These are phyloP conservation scores for Pyrenochaeta sp. DNA, from an alignment of 2,329 filamentous ascomycete species.

Conservation along the genomic window DNA sequence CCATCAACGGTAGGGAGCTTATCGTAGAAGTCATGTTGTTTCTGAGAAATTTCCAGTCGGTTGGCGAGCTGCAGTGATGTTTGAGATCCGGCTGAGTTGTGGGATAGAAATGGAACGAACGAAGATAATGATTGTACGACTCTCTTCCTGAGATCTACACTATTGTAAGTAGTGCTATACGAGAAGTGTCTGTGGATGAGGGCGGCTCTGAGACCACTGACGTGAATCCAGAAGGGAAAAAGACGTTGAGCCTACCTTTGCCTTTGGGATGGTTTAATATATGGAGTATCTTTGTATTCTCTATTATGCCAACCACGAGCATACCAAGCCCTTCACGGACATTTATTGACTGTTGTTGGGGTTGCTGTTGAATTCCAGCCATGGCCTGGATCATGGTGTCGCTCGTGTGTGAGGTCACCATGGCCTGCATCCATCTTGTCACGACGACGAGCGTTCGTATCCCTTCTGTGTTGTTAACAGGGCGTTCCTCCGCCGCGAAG, in stretches of 20 bases:
- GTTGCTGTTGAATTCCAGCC: constrained; percentile 56
- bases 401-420: constrained; percentile 50
- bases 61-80: constrained; percentile 60
- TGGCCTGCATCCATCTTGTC: constrained; percentile 50
- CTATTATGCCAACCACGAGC: constrained; percentile 68
- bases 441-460: constrained; percentile 40
- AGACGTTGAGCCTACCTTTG: constrained; percentile 56
- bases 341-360: constrained; percentile 66
- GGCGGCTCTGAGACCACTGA: not conserved
- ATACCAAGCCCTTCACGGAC: constrained; percentile 71
- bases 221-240: too few relatives aligned
- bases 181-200: not conserved
- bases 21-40: constrained; percentile 53
- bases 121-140: constrained; percentile 44
- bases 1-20: constrained; percentile 55
- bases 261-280: constrained; percentile 63
- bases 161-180: constrained; percentile 7
- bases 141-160: constrained; percentile 41
- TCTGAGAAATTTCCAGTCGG: constrained; percentile 51
- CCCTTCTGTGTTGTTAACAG: constrained; percentile 41
- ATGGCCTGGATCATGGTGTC: constrained; percentile 52
- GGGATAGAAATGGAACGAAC: constrained; percentile 57
- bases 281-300: constrained; percentile 65
- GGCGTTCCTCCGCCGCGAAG: constrained; percentile 45
- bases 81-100: constrained; percentile 61